Percentiles rank a stretch among this genome's conserved stretches.
Evolutionary conservation across 768 basidiomycete species (phyloP).

Genomic region (Filobasidium wieringae): DNA sequence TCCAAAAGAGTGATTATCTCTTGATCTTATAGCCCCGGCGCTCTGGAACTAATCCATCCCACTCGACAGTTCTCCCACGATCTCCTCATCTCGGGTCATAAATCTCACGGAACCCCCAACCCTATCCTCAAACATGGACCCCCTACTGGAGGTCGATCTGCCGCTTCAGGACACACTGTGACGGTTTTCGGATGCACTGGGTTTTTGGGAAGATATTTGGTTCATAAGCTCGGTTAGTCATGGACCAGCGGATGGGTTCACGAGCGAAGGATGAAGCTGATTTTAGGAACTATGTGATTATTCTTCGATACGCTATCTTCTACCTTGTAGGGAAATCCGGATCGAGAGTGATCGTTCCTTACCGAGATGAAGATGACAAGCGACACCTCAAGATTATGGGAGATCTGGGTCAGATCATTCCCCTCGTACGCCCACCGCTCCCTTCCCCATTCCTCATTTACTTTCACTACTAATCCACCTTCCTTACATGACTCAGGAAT

Average conservation of each 20-base stretch:
- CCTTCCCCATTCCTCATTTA: not conserved
- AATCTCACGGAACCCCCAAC: constrained; percentile 14
- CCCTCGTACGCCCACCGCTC: constrained; percentile 54
- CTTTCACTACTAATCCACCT: not conserved
- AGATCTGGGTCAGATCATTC: constrained; percentile 89
- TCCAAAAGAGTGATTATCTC: not conserved
- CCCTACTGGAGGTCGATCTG: constrained; percentile 51
- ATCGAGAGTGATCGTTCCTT: constrained; percentile 86
- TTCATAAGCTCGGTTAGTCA: constrained; percentile 74
- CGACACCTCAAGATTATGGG: constrained; percentile 84
- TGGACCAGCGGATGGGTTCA: too few relatives aligned
- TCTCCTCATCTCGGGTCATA: constrained; percentile 23
- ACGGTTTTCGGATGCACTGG: constrained; percentile 97
- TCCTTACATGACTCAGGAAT: constrained; percentile 53
- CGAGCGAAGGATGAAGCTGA: too few relatives aligned
- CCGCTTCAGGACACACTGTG: constrained; percentile 77
- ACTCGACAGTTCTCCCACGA: constrained; percentile 30
- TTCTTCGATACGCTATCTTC: too few relatives aligned
- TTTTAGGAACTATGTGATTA: too few relatives aligned
- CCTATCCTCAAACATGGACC: constrained; percentile 65
- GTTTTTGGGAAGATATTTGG: constrained; percentile 86
- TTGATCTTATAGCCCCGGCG: not conserved
- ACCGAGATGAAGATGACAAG: constrained; percentile 87
- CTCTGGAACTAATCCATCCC: not conserved
- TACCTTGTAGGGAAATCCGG: constrained; percentile 63